These are phyloP conservation scores for Anisogramma anomala DNA, from an alignment of 2,329 filamentous ascomycete species.

Conservation along the genomic window DNA sequence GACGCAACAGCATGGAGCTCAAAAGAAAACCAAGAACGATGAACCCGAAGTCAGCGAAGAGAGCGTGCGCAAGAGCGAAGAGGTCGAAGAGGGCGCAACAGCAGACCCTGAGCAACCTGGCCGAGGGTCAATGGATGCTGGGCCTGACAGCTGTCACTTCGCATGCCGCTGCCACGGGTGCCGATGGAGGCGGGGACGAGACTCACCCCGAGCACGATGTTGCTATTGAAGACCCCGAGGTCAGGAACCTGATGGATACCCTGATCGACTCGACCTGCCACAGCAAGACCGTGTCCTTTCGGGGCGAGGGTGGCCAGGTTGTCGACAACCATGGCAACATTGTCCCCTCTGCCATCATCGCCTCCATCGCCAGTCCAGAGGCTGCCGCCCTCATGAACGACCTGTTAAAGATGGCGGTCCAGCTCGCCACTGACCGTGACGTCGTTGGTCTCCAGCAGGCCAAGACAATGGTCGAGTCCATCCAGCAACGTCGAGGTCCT, in stretches of 20 bases:
- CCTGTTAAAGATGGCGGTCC: background rate
- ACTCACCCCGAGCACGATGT: slow-evolving; percentile 2
- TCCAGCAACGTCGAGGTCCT: background rate
- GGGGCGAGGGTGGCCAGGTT: too few species aligned
- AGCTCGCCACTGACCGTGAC: background rate
- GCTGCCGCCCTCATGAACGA: background rate
- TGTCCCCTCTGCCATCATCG: too few species aligned
- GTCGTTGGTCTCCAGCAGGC: slow-evolving; percentile 4
- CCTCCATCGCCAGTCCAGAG: background rate
- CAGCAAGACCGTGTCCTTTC: background rate
- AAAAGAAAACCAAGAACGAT: background rate
- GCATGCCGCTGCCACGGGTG: too few species aligned
- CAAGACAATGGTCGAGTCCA: slow-evolving; percentile 2
- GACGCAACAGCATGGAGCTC: background rate
- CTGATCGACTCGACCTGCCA: too few species aligned
- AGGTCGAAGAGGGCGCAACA: background rate
- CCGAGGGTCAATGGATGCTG: too few species aligned
- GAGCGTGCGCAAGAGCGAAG: background rate
- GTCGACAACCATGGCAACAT: too few species aligned
- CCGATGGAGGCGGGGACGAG: background rate
- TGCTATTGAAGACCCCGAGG: background rate
- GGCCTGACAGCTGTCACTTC: too few species aligned
- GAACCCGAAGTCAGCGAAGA: background rate
- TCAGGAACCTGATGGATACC: background rate
- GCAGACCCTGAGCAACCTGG: background rate